Percentiles rank a stretch among this genome's conserved stretches.
Conservation (phyloP, 345 rosid genomes). For the Syzygium oleosum region DNA sequence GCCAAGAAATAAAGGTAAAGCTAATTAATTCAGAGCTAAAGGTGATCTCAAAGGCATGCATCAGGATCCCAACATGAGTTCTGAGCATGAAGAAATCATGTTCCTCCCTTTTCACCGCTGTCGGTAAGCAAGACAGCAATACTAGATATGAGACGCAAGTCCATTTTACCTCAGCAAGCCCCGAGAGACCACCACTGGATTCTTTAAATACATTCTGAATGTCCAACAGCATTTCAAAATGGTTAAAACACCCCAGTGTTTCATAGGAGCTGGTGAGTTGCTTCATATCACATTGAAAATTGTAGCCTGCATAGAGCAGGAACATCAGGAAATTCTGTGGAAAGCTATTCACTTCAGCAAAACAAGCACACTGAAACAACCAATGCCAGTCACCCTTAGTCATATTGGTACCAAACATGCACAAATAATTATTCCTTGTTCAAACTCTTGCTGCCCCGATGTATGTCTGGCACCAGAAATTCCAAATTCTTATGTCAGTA, state of each 20-base stretch:
- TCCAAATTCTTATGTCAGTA: not conserved
- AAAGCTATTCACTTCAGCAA: too few species aligned
- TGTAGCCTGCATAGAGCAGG: too few species aligned
- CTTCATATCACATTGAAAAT: too few species aligned
- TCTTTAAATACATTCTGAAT: slow-evolving; percentile 70
- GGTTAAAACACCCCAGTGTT: slow-evolving; percentile 73
- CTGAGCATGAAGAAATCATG: not conserved
- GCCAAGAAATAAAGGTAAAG: not conserved
- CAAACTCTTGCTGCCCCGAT: not conserved
- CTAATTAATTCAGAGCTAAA: not conserved
- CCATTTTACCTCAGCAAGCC: slow-evolving; percentile 61
- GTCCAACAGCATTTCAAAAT: slow-evolving; percentile 76
- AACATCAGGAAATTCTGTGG: too few species aligned
- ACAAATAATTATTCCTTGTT: too few species aligned
- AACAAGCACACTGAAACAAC: too few species aligned
- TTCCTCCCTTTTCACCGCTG: not conserved
- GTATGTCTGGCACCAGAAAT: not conserved
- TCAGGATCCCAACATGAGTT: not conserved
- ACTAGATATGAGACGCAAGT: not conserved
- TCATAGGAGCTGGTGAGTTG: too few species aligned
- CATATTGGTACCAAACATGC: too few species aligned
- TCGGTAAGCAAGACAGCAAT: not conserved
- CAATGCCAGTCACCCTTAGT: too few species aligned
- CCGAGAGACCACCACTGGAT: slow-evolving; percentile 70
- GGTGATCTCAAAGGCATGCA: not conserved